Evolutionary conservation across 306 rosid genomes (phyloP).

Genomic region (Delonix regia): DNA sequence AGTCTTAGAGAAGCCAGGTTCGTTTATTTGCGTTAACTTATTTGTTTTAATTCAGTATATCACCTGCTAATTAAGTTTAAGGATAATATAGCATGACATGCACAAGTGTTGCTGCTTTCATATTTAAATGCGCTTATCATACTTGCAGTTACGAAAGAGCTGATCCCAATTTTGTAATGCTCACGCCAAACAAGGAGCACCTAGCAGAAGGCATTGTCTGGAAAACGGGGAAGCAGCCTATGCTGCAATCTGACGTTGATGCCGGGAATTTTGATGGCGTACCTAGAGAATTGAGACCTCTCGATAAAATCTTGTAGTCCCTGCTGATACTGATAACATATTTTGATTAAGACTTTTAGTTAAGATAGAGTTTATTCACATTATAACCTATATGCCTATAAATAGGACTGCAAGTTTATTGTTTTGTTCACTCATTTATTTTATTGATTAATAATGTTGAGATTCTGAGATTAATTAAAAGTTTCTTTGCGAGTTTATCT

Average conservation of each 20-base stretch:
- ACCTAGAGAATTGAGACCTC: conserved; percentile 80
- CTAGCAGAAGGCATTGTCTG: conserved; percentile 81
- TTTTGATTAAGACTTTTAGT: background rate
- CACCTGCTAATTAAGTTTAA: conserved; percentile 1
- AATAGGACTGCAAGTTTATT: background rate
- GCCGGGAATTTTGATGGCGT: conserved; percentile 83
- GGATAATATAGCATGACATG: background rate
- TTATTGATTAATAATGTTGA: background rate
- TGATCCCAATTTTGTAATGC: conserved; percentile 92
- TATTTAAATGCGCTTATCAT: background rate
- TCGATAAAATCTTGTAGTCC: conserved; percentile 62
- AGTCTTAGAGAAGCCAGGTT: conserved; percentile 98
- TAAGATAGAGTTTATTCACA: background rate
- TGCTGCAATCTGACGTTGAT: conserved; percentile 72
- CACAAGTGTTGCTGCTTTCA: background rate
- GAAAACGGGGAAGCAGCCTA: conserved; percentile 78
- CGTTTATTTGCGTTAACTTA: conserved; percentile 24
- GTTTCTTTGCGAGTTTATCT: background rate
- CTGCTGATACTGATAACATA: background rate
- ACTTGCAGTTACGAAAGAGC: conserved; percentile 90
- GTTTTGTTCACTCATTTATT: background rate
- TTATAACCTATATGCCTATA: background rate
- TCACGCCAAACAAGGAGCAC: conserved; percentile 91
- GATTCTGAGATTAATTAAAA: background rate
- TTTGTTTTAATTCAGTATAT: conserved; percentile 23